Conservation (phyloP, 2,329 filamentous ascomycete species). For the Clarireedia monteithiana region DNA sequence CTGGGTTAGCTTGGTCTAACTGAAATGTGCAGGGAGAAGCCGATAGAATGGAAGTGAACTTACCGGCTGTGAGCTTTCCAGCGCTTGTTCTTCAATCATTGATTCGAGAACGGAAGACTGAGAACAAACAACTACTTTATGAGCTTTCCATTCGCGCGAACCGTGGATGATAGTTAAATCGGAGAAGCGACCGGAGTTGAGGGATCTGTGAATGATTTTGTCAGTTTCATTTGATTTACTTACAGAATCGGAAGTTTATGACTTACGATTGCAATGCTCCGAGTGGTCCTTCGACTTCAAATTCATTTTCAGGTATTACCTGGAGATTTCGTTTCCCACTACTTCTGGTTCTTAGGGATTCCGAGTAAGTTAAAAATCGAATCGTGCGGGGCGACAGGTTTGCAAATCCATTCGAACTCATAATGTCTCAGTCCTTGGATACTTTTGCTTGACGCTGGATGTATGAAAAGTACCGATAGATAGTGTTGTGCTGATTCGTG, state of each 20-base stretch:
- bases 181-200: slow-evolving; percentile 20
- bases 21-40: neutral
- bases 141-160: slow-evolving; percentile 17
- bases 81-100: slow-evolving; percentile 8
- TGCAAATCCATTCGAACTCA: too few relatives aligned
- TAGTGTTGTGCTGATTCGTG: too few relatives aligned
- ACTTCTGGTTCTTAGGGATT: too few relatives aligned
- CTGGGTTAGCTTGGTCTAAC: neutral
- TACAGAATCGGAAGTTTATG: neutral
- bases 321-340: neutral
- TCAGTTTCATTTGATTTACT: neutral
- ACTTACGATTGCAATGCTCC: slow-evolving; percentile 3
- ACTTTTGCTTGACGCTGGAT: too few relatives aligned
- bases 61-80: neutral
- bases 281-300: neutral
- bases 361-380: too few relatives aligned
- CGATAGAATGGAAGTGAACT: neutral
- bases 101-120: slow-evolving; percentile 19
- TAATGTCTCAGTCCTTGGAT: too few relatives aligned
- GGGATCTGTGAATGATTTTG: slow-evolving; percentile 9
- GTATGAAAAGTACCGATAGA: too few relatives aligned
- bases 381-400: too few relatives aligned
- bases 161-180: slow-evolving; percentile 20
- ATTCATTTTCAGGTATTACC: neutral
- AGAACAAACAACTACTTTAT: slow-evolving; percentile 21